Evolutionary conservation across 2,329 filamentous ascomycete genomes (phyloP).

Genomic region (Calonectria pseudoturangicola): DNA sequence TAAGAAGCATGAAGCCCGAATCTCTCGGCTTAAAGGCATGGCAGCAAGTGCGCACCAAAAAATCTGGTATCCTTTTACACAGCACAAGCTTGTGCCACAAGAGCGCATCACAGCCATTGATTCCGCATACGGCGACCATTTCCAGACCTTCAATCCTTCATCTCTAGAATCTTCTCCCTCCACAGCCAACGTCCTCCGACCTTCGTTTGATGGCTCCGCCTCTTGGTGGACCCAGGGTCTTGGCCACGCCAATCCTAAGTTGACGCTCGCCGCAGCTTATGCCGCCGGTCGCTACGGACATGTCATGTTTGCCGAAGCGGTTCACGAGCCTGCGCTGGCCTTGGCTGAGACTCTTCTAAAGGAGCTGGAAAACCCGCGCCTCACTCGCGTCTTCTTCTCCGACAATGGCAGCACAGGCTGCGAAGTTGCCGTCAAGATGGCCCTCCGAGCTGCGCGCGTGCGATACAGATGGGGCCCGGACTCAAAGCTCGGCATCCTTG

Average conservation of each 20-base stretch:
- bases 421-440: constrained; percentile 92
- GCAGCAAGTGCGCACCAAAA: constrained; percentile 74
- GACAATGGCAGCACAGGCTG: constrained; percentile 90
- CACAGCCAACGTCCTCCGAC: constrained; percentile 53
- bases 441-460: constrained; percentile 78
- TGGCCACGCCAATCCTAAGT: constrained; percentile 83
- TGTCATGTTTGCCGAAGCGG: constrained; percentile 88
- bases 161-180: constrained; percentile 12
- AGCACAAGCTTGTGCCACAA: constrained; percentile 79
- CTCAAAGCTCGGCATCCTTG: constrained; percentile 79
- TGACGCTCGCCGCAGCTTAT: constrained; percentile 85
- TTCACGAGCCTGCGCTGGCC: constrained; percentile 85
- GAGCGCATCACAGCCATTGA: constrained; percentile 84
- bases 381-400: constrained; percentile 85
- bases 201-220: constrained; percentile 88
- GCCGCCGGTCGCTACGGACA: constrained; percentile 90
- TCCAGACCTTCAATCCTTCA: constrained; percentile 73
- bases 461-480: constrained; percentile 79
- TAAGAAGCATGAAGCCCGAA: constrained; percentile 71
- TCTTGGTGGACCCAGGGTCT: constrained; percentile 96
- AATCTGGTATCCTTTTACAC: constrained; percentile 93
- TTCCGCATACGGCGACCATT: constrained; percentile 86
- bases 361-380: constrained; percentile 76
- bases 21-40: constrained; percentile 77
- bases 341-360: constrained; percentile 80